Percentiles rank a stretch among this genome's conserved stretches.
Conservation (phyloP, 2,329 filamentous ascomycete species). For the Aspergillus unguis region DNA sequence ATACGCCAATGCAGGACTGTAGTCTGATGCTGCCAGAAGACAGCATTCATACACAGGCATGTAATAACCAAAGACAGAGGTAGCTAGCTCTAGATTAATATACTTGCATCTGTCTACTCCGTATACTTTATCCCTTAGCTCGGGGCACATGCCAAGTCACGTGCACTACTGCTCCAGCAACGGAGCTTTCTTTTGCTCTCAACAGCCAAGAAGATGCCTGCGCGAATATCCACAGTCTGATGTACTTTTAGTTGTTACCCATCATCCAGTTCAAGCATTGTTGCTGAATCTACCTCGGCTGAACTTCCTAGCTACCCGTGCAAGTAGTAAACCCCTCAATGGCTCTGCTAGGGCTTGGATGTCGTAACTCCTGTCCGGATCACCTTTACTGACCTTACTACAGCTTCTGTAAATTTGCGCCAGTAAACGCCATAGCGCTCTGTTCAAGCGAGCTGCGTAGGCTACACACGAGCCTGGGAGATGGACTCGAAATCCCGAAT, state of each 20-base stretch:
- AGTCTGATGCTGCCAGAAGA: too few species aligned
- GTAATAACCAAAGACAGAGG: too few species aligned
- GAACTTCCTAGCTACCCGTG: background rate
- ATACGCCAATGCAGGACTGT: too few species aligned
- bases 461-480: background rate
- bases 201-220: background rate
- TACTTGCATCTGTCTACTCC: too few species aligned
- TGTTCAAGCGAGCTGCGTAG: background rate
- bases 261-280: background rate
- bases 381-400: background rate
- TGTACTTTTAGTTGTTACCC: background rate
- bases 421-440: background rate
- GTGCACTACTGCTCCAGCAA: background rate
- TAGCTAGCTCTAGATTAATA: too few species aligned
- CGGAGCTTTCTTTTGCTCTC: background rate
- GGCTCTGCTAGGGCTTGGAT: background rate
- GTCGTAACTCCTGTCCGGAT: background rate
- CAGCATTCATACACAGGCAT: too few species aligned
- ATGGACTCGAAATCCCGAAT: slow-evolving; percentile 22
- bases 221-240: background rate
- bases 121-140: background rate
- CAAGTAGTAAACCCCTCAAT: background rate
- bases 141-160: background rate
- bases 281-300: background rate
- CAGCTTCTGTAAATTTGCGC: background rate